Evolutionary conservation across 2,329 filamentous ascomycete species (phyloP).

Genomic region (Scolecobasidium constrictum): DNA sequence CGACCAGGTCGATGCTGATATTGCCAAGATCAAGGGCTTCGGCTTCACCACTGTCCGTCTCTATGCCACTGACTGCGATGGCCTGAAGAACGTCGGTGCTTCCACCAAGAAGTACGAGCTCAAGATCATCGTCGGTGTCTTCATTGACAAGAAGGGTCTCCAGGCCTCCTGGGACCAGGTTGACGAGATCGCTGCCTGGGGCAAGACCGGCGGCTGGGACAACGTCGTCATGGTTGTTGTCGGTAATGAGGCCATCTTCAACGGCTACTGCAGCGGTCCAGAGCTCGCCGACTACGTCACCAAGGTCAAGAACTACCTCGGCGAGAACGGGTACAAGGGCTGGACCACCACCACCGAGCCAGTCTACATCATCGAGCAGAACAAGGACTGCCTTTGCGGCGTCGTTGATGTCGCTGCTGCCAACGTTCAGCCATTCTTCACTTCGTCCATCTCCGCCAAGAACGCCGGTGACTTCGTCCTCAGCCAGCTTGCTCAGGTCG

Average conservation of each 20-base stretch:
- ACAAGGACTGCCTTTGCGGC: conserved; percentile 53
- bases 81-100: conserved; percentile 62
- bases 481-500: conserved; percentile 60
- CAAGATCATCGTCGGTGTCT: conserved; percentile 79
- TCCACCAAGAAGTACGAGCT: conserved; percentile 57
- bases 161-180: conserved; percentile 63
- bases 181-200: conserved; percentile 59
- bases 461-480: conserved; percentile 68
- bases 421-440: conserved; percentile 96
- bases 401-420: conserved; percentile 68
- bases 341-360: conserved; percentile 79
- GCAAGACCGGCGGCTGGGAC: conserved; percentile 60
- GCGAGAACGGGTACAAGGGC: conserved; percentile 55
- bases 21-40: conserved; percentile 30
- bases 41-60: conserved; percentile 60
- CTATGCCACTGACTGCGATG: conserved; percentile 87
- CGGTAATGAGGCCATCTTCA: conserved; percentile 84
- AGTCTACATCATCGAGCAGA: conserved; percentile 61
- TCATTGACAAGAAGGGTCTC: conserved; percentile 55
- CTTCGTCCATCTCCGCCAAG: conserved; percentile 50
- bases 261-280: conserved; percentile 51
- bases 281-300: conserved; percentile 62
- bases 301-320: conserved; percentile 53
- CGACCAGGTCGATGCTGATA: conserved; percentile 27
- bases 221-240: conserved; percentile 71